Evolutionary conservation across 495 filamentous ascomycete genomes (phyloP).

Genomic region (Penicillium canescens): DNA sequence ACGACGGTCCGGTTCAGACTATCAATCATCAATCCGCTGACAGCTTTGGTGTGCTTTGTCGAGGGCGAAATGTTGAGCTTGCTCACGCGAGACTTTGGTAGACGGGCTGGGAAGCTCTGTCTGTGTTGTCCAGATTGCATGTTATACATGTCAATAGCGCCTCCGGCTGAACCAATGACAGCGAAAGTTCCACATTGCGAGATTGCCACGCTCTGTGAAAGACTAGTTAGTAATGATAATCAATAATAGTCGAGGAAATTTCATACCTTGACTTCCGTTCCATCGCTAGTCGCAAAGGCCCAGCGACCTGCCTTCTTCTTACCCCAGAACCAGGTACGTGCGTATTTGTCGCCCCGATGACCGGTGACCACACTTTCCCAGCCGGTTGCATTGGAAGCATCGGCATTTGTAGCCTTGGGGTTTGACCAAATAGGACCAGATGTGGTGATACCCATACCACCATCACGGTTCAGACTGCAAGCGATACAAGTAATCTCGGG

Average conservation of each 20-base stretch:
- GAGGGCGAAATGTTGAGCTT: neutral
- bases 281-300: conserved; percentile 86
- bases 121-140: conserved; percentile 88
- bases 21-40: conserved; percentile 85
- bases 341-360: conserved; percentile 81
- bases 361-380: conserved; percentile 97
- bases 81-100: conserved; percentile 56
- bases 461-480: conserved; percentile 87
- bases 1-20: conserved; percentile 78
- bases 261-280: conserved; percentile 67
- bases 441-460: conserved; percentile 77
- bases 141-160: conserved; percentile 91
- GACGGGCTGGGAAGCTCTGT: conserved; percentile 76
- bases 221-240: conserved; percentile 11
- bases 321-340: conserved; percentile 97
- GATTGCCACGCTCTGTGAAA: conserved; percentile 69
- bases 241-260: neutral
- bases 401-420: conserved; percentile 53
- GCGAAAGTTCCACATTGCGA: conserved; percentile 93
- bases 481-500: conserved; percentile 88
- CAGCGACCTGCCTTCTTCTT: conserved; percentile 89
- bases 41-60: conserved; percentile 71
- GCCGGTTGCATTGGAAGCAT: conserved; percentile 71
- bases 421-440: conserved; percentile 79
- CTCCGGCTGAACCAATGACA: conserved; percentile 79